Evolutionary conservation across 2,329 filamentous ascomycete species (phyloP).

Genomic region (Penicillium sp.): DNA sequence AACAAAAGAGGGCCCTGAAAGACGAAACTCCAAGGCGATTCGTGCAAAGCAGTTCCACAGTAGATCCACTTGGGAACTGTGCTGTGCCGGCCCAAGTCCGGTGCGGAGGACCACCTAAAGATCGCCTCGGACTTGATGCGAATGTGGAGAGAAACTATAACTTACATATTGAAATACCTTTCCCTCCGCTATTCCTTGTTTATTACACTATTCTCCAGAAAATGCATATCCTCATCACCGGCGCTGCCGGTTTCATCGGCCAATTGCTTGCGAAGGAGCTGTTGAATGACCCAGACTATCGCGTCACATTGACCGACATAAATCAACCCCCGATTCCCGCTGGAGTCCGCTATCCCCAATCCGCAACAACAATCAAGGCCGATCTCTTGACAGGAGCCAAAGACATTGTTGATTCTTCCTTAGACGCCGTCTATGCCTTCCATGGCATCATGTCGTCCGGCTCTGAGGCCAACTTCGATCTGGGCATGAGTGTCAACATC

Average conservation of each 20-base stretch:
- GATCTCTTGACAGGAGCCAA: conserved; percentile 53
- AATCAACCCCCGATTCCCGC: conserved; percentile 53
- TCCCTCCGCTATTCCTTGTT: background rate
- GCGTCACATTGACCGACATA: conserved; percentile 59
- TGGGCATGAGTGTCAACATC: conserved; percentile 61
- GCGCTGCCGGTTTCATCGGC: conserved; percentile 64
- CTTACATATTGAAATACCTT: background rate
- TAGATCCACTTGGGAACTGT: conserved; percentile 15
- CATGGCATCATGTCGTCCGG: conserved; percentile 69
- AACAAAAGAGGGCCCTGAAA: background rate
- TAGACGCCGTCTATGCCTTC: conserved; percentile 60
- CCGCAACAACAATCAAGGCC: conserved; percentile 52
- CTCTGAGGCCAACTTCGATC: conserved; percentile 61
- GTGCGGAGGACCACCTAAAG: conserved; percentile 25
- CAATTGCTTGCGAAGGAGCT: conserved; percentile 60
- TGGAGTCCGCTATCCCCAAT: conserved; percentile 50
- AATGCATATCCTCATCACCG: conserved; percentile 62
- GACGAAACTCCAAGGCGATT: conserved; percentile 5
- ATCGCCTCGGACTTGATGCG: conserved; percentile 39
- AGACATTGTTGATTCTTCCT: conserved; percentile 41
- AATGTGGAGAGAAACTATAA: conserved; percentile 32
- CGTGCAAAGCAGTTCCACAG: conserved; percentile 1
- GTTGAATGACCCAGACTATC: conserved; percentile 49
- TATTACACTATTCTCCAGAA: background rate
- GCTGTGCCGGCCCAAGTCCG: conserved; percentile 31